These are phyloP conservation scores for Debaryomycetaceae sp. DNA, from an alignment of 1,139 yeast species.

Conservation along the genomic window DNA sequence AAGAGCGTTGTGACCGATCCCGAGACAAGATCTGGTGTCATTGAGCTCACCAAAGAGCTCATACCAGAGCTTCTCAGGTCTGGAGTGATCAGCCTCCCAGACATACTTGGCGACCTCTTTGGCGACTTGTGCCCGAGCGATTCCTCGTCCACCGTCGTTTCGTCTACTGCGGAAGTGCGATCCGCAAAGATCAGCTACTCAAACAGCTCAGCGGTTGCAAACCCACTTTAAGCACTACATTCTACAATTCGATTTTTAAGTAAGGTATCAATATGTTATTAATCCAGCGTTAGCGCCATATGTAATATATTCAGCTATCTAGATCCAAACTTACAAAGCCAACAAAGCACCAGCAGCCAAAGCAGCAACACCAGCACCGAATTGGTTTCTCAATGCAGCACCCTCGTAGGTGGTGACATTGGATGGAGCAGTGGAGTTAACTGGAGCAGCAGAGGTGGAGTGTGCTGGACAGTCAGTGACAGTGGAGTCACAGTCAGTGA, in stretches of 20 bases:
- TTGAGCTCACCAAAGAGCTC: slow-evolving; percentile 24
- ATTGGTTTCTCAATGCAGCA: slow-evolving; percentile 24
- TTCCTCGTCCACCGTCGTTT: not conserved
- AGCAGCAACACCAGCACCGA: slow-evolving; percentile 48
- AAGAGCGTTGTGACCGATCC: slow-evolving; percentile 24
- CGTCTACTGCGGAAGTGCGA: not conserved
- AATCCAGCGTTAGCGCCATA: not conserved
- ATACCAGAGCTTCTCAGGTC: slow-evolving; percentile 21
- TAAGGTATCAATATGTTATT: not conserved
- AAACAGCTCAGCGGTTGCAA: not conserved
- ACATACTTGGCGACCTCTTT: not conserved
- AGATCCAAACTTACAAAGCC: slow-evolving; percentile 37
- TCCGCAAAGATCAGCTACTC: not conserved
- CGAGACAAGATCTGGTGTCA: slow-evolving; percentile 27
- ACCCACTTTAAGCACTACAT: no score
- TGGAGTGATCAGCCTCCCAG: slow-evolving; percentile 5
- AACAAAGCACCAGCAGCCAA: slow-evolving; percentile 52
- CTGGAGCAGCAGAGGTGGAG: slow-evolving; percentile 15
- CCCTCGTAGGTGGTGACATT: slow-evolving; percentile 36
- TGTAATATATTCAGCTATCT: slow-evolving; percentile 1
- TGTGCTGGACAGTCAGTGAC: slow-evolving; percentile 42
- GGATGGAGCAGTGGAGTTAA: slow-evolving; percentile 13
- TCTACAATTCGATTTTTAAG: not conserved
- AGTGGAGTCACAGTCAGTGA: slow-evolving; percentile 40
- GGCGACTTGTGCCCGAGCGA: not conserved